Percentiles rank a stretch among this genome's conserved stretches.
Evolutionary conservation across 176 grass and related monocot species (phyloP).

Genomic region (Luzula sylvatica): DNA sequence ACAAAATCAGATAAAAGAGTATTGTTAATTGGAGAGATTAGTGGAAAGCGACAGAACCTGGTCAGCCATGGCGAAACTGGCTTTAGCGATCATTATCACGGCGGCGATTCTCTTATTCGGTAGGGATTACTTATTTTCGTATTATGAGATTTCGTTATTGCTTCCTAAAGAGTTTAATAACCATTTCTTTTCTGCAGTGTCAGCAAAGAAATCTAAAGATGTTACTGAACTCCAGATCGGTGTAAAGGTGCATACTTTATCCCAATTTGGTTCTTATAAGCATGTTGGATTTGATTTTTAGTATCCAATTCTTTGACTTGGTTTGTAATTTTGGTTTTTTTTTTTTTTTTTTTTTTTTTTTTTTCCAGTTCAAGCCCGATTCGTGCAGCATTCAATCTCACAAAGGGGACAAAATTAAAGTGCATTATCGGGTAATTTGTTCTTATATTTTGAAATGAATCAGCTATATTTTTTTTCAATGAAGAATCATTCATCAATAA

Average conservation of each 20-base stretch:
- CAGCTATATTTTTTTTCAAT: background rate
- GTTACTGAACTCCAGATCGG: slow-evolving; percentile 87
- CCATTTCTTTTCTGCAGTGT: slow-evolving; percentile 38
- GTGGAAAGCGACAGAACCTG: slow-evolving; percentile 20
- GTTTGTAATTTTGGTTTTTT: background rate
- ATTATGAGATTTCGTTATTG: too few species aligned
- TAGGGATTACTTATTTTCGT: slow-evolving; percentile 10
- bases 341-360: background rate
- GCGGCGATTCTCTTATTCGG: slow-evolving; percentile 29
- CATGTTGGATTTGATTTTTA: background rate
- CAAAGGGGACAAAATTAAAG: slow-evolving; percentile 80
- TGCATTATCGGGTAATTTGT: slow-evolving; percentile 76
- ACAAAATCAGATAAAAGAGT: background rate
- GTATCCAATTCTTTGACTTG: background rate
- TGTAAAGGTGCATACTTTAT: slow-evolving; percentile 37
- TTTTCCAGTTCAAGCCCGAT: slow-evolving; percentile 65
- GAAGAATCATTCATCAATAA: background rate
- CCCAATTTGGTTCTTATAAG: background rate
- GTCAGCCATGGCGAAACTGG: slow-evolving; percentile 26
- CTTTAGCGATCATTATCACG: slow-evolving; percentile 22
- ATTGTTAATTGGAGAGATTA: too few species aligned
- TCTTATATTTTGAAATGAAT: background rate
- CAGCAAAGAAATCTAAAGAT: slow-evolving; percentile 67
- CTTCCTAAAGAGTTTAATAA: slow-evolving; percentile 9
- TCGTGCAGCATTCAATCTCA: slow-evolving; percentile 67